phyloP scores from a whole-genome alignment of 176 grass and related monocot species.

The Urochloa ruziziensis region DNA sequence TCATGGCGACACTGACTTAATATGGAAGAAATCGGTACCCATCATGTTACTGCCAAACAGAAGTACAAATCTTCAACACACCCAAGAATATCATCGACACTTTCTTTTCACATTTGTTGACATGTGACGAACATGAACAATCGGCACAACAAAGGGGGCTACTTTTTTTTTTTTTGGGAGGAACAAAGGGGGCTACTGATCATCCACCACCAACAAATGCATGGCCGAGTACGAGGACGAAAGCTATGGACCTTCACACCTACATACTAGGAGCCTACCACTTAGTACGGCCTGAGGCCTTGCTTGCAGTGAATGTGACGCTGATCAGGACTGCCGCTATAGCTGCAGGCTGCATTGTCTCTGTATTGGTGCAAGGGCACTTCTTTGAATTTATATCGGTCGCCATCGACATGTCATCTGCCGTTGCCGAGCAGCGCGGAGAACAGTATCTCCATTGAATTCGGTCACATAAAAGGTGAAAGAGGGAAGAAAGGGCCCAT shows the following conservation, averaged over 20 bases:
- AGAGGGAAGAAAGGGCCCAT: background rate
- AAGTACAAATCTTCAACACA: no score
- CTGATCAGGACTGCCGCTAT: background rate
- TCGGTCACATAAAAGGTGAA: background rate
- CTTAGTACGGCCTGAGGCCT: background rate
- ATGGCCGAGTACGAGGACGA: background rate
- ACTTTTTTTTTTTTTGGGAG: no score
- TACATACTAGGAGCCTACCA: background rate
- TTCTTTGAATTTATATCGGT: constrained; percentile 5
- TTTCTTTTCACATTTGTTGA: background rate
- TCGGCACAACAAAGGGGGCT: background rate
- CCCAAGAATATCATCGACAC: no score
- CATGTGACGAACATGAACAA: background rate
- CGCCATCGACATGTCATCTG: background rate
- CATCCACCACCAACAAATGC: background rate
- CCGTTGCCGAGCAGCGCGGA: background rate
- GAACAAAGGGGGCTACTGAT: background rate
- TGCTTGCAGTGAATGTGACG: background rate
- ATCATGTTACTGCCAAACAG: background rate
- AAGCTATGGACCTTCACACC: background rate
- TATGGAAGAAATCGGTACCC: background rate
- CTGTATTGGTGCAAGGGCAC: background rate
- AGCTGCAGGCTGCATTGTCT: background rate
- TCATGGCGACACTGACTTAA: background rate
- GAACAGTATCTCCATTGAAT: constrained; percentile 35